phyloP scores from a whole-genome alignment of 73 alveolate species.

The Paramecium pentaurelia region DNA sequence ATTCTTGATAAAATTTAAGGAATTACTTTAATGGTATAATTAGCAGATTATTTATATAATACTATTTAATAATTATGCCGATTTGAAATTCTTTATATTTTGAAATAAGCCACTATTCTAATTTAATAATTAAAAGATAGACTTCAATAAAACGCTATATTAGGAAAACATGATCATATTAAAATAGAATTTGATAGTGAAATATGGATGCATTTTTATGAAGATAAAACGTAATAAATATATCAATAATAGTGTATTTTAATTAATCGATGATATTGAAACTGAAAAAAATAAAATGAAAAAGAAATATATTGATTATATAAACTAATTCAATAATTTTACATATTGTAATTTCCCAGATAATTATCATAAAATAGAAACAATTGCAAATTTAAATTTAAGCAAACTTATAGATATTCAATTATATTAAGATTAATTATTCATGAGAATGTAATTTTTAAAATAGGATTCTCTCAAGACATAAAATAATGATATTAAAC shows the following conservation, averaged over 20 bases:
- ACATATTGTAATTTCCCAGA: not conserved
- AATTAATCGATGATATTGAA: not conserved
- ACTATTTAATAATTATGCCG: not conserved
- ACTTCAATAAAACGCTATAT: not conserved
- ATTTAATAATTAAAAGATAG: not conserved
- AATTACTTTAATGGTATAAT: not conserved
- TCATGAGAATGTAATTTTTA: not conserved
- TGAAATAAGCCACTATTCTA: not conserved
- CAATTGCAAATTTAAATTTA: not conserved
- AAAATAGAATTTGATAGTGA: not conserved
- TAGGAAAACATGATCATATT: not conserved
- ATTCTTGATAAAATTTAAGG: not conserved
- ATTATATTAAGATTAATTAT: not conserved
- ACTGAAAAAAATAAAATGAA: not conserved
- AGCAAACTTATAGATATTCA: not conserved
- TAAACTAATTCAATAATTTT: not conserved
- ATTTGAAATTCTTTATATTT: not conserved
- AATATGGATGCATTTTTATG: not conserved
- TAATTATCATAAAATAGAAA: not conserved
- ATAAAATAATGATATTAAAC: not conserved
- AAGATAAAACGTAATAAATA: not conserved
- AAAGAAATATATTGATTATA: not conserved
- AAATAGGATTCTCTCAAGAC: not conserved
- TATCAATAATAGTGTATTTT: not conserved
- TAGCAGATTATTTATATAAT: not conserved